Conservation (phyloP, 2,329 filamentous ascomycete genomes). For the Calonectria fujianensis region DNA sequence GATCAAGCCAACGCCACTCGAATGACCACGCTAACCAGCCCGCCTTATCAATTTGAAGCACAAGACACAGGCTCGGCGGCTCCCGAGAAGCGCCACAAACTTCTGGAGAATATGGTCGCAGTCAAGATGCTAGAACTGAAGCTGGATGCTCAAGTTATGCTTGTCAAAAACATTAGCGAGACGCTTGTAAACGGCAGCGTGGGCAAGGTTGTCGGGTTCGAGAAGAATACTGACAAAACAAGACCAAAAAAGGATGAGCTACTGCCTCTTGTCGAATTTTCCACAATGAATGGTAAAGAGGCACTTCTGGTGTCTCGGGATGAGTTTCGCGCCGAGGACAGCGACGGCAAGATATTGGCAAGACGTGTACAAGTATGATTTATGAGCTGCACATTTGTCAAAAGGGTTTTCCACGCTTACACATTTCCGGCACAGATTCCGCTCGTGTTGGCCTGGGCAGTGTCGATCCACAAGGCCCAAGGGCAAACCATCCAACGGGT, state of each 20-base stretch:
- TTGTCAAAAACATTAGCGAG: constrained; percentile 6
- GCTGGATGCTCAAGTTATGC: constrained; percentile 11
- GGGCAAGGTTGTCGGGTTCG: not conserved
- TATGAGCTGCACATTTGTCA: fast-evolving
- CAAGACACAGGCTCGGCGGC: not conserved
- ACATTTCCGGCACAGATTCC: not conserved
- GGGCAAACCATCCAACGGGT: constrained; percentile 8
- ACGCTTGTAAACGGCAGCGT: constrained; percentile 2
- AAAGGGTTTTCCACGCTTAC: not conserved
- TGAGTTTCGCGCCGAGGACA: constrained; percentile 8
- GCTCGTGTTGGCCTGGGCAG: constrained; percentile 11
- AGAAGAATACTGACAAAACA: constrained; percentile 1
- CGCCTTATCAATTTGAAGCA: not conserved
- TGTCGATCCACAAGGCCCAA: constrained; percentile 14
- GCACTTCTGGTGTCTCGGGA: not conserved
- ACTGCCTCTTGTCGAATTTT: not conserved
- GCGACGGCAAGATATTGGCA: not conserved
- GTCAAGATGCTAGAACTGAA: not conserved
- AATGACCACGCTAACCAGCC: not conserved
- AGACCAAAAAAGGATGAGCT: not conserved
- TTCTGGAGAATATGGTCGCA: not conserved
- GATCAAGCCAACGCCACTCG: not conserved
- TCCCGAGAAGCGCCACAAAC: constrained; percentile 1
- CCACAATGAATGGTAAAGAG: constrained; percentile 7
- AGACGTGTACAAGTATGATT: not conserved